Evolutionary conservation across 129 eudicot species (phyloP).

Genomic region (Artemisia tridentata): DNA sequence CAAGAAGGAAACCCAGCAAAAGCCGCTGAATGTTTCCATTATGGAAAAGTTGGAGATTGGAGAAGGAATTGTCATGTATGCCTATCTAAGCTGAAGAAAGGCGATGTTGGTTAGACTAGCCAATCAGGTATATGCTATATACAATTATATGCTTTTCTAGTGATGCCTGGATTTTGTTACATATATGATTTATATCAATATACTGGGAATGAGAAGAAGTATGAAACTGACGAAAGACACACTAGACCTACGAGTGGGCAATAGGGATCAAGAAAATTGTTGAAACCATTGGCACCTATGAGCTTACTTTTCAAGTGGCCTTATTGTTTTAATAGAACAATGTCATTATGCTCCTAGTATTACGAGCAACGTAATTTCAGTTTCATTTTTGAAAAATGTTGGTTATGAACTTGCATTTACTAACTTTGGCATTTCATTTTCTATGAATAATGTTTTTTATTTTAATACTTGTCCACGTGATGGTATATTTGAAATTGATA

Average conservation of each 20-base stretch:
- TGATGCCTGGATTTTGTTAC: neutral
- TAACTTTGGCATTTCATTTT: too few relatives aligned
- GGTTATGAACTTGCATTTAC: too few relatives aligned
- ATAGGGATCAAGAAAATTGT: too few relatives aligned
- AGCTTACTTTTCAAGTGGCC: too few relatives aligned
- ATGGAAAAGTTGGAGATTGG: neutral
- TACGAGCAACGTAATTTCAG: too few relatives aligned
- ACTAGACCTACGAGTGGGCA: neutral
- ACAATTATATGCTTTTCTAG: neutral
- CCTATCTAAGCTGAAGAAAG: neutral
- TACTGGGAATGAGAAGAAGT: neutral
- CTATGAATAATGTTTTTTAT: too few relatives aligned
- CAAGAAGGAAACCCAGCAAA: neutral
- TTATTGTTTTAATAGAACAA: too few relatives aligned
- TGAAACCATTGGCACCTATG: too few relatives aligned
- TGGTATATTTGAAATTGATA: neutral
- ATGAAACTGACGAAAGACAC: neutral
- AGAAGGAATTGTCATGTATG: neutral
- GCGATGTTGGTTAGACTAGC: neutral
- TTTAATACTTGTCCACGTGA: too few relatives aligned
- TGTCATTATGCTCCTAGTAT: too few relatives aligned
- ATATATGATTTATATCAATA: neutral
- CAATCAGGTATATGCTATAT: neutral
- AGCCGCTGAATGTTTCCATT: neutral
- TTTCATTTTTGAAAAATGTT: too few relatives aligned